A percentile compares a stretch with the other conserved stretches of the same genome.
phyloP scores from a whole-genome alignment of 257 asterid species.

The Vinca minor region DNA sequence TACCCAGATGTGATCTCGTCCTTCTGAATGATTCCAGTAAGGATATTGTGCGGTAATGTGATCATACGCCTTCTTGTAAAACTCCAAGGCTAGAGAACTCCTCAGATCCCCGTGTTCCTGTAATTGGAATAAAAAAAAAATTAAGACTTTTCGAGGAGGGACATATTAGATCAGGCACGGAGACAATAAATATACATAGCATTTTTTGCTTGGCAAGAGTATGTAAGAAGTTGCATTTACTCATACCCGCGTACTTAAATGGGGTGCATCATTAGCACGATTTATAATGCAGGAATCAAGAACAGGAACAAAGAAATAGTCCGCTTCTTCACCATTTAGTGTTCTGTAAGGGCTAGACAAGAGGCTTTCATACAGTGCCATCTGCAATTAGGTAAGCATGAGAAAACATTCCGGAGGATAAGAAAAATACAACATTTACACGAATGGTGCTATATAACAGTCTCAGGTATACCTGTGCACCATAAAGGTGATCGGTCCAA shows the following conservation, averaged over 20 bases:
- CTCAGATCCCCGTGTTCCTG: constrained; percentile 80
- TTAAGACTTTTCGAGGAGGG: no score
- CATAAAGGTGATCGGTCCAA: constrained; percentile 86
- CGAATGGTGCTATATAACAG: constrained; percentile 1
- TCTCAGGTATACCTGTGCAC: constrained; percentile 70
- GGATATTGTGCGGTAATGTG: constrained; percentile 65
- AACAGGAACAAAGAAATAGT: constrained; percentile 88
- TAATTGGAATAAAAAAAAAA: no score
- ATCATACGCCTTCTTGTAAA: constrained; percentile 68
- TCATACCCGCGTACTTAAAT: constrained; percentile 68
- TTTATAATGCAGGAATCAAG: constrained; percentile 89
- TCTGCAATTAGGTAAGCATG: constrained; percentile 37
- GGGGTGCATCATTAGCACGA: constrained; percentile 98
- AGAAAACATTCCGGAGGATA: not conserved
- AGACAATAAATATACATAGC: no score
- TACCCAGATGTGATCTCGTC: constrained; percentile 99
- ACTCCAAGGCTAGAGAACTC: constrained; percentile 79
- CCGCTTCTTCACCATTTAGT: constrained; percentile 88
- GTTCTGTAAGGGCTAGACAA: constrained; percentile 86
- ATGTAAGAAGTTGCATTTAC: not conserved
- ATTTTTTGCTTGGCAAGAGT: no score
- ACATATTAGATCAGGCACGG: constrained; percentile 5
- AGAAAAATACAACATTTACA: not conserved
- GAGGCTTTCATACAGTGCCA: constrained; percentile 80
- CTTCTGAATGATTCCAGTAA: constrained; percentile 80